These are phyloP conservation scores for Fusarium aywerte DNA, from an alignment of 2,329 filamentous ascomycete species.

Conservation along the genomic window DNA sequence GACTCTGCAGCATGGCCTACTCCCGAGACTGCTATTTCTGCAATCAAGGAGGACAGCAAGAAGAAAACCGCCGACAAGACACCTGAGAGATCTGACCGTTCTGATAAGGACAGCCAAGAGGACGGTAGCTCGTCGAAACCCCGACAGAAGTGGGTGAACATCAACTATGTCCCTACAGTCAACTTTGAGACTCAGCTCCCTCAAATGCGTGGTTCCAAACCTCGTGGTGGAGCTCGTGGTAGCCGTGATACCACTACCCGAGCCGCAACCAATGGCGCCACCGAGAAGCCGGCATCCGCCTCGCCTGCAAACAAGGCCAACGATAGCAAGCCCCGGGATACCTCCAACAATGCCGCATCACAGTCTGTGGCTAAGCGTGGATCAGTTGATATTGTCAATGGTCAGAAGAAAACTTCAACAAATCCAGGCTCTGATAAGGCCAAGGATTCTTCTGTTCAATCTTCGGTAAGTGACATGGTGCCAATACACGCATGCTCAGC, in stretches of 20 bases:
- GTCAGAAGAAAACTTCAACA: conserved; percentile 57
- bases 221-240: conserved; percentile 61
- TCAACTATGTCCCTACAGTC: conserved; percentile 85
- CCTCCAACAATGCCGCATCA: conserved; percentile 53
- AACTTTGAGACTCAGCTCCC: conserved; percentile 87
- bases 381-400: conserved; percentile 54
- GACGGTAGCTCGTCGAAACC: conserved; percentile 56
- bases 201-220: conserved; percentile 60
- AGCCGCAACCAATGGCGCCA: conserved; percentile 49
- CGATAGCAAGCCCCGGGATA: conserved; percentile 53
- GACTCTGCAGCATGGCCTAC: conserved; percentile 91
- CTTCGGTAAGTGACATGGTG: conserved; percentile 53
- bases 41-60: conserved; percentile 72
- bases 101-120: conserved; percentile 73
- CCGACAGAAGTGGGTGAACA: conserved; percentile 81
- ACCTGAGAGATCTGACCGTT: conserved; percentile 68
- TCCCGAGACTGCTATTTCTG: conserved; percentile 76
- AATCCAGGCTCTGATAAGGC: conserved; percentile 52
- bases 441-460: conserved; percentile 54
- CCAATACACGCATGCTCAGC: not conserved
- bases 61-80: conserved; percentile 73
- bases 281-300: conserved; percentile 53
- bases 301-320: conserved; percentile 47
- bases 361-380: conserved; percentile 57
- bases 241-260: conserved; percentile 52